phyloP scores from a whole-genome alignment of 2,329 filamentous ascomycete genomes.

The Ophiostoma sp. region DNA sequence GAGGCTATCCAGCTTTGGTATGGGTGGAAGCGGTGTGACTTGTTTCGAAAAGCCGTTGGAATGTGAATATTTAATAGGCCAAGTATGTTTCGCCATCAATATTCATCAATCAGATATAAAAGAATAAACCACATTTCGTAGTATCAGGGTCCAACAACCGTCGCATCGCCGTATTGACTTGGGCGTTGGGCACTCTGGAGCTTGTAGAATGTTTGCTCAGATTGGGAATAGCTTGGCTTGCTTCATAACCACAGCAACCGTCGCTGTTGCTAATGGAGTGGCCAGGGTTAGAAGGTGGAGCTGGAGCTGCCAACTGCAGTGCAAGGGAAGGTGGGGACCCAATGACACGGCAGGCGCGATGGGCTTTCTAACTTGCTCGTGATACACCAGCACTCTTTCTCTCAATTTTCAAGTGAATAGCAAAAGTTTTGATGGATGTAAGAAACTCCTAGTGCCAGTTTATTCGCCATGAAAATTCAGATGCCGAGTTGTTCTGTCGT shows the following conservation, averaged over 20 bases:
- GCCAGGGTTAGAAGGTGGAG: background rate
- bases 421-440: too few species aligned
- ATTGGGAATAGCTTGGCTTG: background rate
- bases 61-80: background rate
- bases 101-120: background rate
- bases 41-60: background rate
- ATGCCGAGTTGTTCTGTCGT: background rate
- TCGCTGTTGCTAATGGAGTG: background rate
- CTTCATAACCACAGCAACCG: constrained; percentile 15
- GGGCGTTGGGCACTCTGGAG: constrained; percentile 1
- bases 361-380: background rate
- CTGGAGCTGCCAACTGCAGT: background rate
- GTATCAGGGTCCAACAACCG: constrained; percentile 4
- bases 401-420: too few species aligned
- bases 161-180: background rate
- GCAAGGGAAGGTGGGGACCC: background rate
- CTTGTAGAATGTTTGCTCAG: constrained; percentile 1
- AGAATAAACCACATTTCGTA: background rate
- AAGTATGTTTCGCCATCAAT: background rate
- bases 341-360: background rate
- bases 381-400: background rate
- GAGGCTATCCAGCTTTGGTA: background rate
- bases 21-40: background rate
- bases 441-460: background rate
- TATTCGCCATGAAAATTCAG: background rate